Evolutionary conservation across 2,329 filamentous ascomycete genomes (phyloP), one percentile per base, ranked within the genome.

Genomic region (Pseudogymnoascus sp.): DNA sequence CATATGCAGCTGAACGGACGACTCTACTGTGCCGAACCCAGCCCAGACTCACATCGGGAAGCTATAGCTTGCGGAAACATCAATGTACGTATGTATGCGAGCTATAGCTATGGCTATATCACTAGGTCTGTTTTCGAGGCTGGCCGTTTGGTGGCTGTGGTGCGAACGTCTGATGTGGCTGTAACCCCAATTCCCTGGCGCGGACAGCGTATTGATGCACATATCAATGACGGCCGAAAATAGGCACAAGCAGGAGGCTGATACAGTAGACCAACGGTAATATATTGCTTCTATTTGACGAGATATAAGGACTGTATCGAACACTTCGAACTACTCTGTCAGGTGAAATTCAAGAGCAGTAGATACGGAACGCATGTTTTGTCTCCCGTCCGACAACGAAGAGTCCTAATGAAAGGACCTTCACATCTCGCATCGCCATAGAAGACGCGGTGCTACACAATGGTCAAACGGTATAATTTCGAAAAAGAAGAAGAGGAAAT

Each of bases 331-430:
- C 59, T 60, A 31, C 59, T 60, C 59, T 60, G 59, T 60, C 59
- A 60, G 59, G 59, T 60, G 59, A 31, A 40, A 87, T 84, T 91
- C 88, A 83, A 89, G 87, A 87, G 88, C 86, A 90, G 88, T 87
- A 91, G 88, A 91, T 91, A 91, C 88, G 87, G 87, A 87, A 85
- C 81, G 88, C 84, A 72, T 70, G 70, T 76, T 84, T 76, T 69
- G 77, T 89, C 85, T 89, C 75, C 82, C 86, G 83, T 86, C 81
- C 83, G 79, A 77, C 77, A 75, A 69, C 68, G 75, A 76, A 75
- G 75, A 75, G 38, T 71, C 76, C 80, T 84, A 84, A 77, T 84
- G 83, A 83, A 83, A 83, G 80, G 74, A 62, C 67, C 68, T 71
- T 73, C 70, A 66, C 72, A 73, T 69, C 72, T 71, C 66, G 68